Evolutionary conservation across 805 yeast species (phyloP).

Genomic region (Candida nemodendra): DNA sequence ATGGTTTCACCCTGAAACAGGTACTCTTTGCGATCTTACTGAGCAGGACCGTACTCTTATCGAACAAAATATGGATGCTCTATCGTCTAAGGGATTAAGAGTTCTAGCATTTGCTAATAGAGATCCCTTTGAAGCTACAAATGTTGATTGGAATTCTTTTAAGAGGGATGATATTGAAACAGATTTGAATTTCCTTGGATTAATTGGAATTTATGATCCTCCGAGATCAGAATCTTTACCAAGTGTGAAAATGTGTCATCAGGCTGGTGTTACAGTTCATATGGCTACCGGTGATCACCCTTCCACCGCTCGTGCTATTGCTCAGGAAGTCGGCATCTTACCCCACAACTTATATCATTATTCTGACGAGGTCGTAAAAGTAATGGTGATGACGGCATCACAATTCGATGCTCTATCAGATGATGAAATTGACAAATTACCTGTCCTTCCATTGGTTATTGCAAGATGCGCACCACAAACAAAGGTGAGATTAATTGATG

Average conservation of each 20-base stretch:
- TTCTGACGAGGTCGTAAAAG: conserved; percentile 51
- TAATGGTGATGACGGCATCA: conserved; percentile 74
- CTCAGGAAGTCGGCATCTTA: conserved; percentile 75
- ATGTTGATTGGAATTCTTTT: conserved; percentile 31
- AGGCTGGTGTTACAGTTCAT: conserved; percentile 75
- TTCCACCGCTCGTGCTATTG: conserved; percentile 75
- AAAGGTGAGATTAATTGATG: conserved; percentile 78
- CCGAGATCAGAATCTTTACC: conserved; percentile 69
- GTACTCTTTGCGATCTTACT: conserved; percentile 36
- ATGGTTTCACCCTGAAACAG: conserved; percentile 45
- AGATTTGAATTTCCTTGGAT: conserved; percentile 57
- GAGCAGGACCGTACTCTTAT: conserved; percentile 41
- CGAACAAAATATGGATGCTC: conserved; percentile 53
- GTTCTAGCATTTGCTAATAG: conserved; percentile 69
- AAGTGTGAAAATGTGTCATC: conserved; percentile 64
- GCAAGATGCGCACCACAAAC: conserved; percentile 85
- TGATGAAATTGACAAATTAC: conserved; percentile 57
- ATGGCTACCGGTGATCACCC: conserved; percentile 85
- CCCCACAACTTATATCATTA: conserved; percentile 60
- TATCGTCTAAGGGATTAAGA: conserved; percentile 67
- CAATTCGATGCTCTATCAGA: conserved; percentile 66
- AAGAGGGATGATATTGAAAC: conserved; percentile 49
- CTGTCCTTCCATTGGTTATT: conserved; percentile 71
- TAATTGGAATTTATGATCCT: conserved; percentile 79
- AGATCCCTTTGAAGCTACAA: conserved; percentile 25